These are phyloP conservation scores for Ambrosia artemisiifolia DNA, from an alignment of 129 eudicot species.

Conservation along the genomic window DNA sequence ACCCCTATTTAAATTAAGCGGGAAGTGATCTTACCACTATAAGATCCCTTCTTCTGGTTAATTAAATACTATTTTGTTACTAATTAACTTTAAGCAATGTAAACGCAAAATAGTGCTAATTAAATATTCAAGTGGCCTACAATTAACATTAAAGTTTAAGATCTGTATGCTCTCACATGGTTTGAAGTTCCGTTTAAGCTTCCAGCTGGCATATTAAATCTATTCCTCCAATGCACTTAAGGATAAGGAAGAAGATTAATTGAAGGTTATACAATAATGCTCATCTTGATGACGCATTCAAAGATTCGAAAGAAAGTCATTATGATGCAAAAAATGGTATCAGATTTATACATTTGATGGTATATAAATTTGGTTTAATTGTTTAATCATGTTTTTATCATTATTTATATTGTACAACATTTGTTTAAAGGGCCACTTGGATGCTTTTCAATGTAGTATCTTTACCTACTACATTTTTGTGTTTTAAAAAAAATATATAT, in stretches of 20 bases:
- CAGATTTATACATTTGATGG: slow-evolving; percentile 16
- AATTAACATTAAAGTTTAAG: neutral
- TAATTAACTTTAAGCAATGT: neutral
- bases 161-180: slow-evolving; percentile 13
- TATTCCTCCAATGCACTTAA: slow-evolving; percentile 18
- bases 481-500: neutral
- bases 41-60: neutral
- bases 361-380: neutral
- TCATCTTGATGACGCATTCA: slow-evolving; percentile 28
- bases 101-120: neutral
- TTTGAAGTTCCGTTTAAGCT: slow-evolving; percentile 15
- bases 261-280: slow-evolving; percentile 3
- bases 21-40: neutral
- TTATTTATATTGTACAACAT: neutral
- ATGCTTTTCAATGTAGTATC: neutral
- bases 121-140: slow-evolving; percentile 10
- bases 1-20: neutral
- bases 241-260: slow-evolving; percentile 33
- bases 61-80: neutral
- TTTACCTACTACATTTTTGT: slow-evolving; percentile 26
- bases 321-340: slow-evolving; percentile 27
- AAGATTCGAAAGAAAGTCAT: slow-evolving; percentile 30
- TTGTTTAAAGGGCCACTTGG: slow-evolving; percentile 18
- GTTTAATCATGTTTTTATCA: neutral
- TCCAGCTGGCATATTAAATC: slow-evolving; percentile 21